Base-by-base conservation (phyloP, 164 flowering plant genomes). In the Berberis thunbergii region DNA sequence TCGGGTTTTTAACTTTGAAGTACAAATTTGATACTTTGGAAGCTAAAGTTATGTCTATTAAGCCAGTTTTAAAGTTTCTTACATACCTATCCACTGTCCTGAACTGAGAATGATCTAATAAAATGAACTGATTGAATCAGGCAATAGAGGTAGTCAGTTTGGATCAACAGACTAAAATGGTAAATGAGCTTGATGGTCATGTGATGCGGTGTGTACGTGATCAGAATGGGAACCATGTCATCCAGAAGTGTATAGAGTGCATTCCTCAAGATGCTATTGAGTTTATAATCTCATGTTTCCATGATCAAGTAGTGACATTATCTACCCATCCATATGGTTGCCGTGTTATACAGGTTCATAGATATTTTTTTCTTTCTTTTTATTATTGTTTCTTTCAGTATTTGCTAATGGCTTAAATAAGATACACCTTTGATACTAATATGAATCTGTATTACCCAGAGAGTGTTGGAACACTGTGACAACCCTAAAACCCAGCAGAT, bases 301-400 rank as follows among this genome's bases (percentile, higher is more conserved):
- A 80, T 74, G 96, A 84, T 72, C 91, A 94, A 76, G 96, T 91
- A 71, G 96, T 91, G 65, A 82, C 84, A 26, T 84, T 94, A 26
- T 94, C 99, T 26, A 94, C 96, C 50, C 97, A 94, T 82, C 93
- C 97, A 49, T 94, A 94, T 72, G 97, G 99, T 10, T 94, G 97
- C 64, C 95, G 99, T 69, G 99, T 94, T 62, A 84, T 91, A 67
- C 99, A 94, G 96, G 99, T 94, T 62, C 67, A 61, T 3, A 65
- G 41, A 11, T 44, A 8, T 4, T 55, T 40, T 57, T 6, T 40
- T 26, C 11, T 8, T n/a, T 41, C 3, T 8, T 2, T 57, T 41
- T 39, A 8, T 2, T 8, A 42, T 57, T 57, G 42, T 57, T 57
- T 26, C 60, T 57, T 41, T 57, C 43, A 7, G 6, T 41, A 10